These are phyloP conservation scores for Paramecium caudatum DNA, from an alignment of 73 alveolate species.

Conservation along the genomic window DNA sequence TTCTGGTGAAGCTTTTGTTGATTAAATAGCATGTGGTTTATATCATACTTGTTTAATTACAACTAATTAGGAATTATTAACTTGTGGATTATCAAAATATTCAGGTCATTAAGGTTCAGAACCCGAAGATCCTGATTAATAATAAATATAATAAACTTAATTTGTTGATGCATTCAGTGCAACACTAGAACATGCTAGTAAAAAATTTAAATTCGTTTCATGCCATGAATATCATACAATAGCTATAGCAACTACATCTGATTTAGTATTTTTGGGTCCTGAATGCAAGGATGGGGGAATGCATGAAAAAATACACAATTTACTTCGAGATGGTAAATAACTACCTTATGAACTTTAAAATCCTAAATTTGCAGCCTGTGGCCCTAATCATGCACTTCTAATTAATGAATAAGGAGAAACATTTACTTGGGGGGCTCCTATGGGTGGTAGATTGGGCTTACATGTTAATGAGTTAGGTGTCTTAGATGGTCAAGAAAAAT, in stretches of 20 bases:
- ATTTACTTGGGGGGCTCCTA: slow-evolving; percentile 50
- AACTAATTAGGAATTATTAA: background rate
- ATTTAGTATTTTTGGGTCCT: slow-evolving; percentile 25
- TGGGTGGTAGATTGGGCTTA: slow-evolving; percentile 67
- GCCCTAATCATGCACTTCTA: slow-evolving; percentile 48
- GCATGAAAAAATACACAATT: slow-evolving; percentile 20
- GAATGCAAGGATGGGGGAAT: slow-evolving; percentile 41
- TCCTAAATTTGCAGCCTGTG: slow-evolving; percentile 31
- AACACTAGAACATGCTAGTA: slow-evolving; percentile 30
- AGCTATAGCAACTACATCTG: background rate
- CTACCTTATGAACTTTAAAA: background rate
- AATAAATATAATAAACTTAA: background rate
- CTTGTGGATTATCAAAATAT: slow-evolving; percentile 44
- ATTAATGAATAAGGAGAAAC: background rate
- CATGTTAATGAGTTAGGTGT: background rate
- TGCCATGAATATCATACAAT: slow-evolving; percentile 55
- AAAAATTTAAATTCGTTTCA: slow-evolving; percentile 52
- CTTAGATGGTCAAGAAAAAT: slow-evolving; percentile 27
- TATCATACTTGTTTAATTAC: slow-evolving; percentile 46
- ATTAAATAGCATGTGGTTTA: slow-evolving; percentile 46
- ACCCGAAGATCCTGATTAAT: slow-evolving; percentile 27
- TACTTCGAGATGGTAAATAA: background rate
- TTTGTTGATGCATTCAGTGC: slow-evolving; percentile 33
- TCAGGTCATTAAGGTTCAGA: slow-evolving; percentile 57
- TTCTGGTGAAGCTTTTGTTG: slow-evolving; percentile 43